A percentile compares a stretch with the other conserved stretches of the same genome.
Conservation (phyloP, 2,329 filamentous ascomycete genomes). For the Acephala macrosclerotiorum region DNA sequence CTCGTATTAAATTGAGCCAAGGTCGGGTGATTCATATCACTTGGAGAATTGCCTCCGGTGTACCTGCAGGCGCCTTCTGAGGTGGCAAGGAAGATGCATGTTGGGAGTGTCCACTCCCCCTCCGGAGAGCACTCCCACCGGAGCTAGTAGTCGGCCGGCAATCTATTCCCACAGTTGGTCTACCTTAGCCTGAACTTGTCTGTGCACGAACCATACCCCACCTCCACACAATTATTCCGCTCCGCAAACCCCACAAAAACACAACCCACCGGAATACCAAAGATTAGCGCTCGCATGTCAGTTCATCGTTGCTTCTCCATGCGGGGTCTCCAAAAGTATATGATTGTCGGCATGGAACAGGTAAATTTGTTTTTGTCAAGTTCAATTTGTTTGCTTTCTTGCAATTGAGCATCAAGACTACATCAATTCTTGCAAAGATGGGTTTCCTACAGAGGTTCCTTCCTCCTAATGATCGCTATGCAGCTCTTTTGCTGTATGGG, state of each 20-base stretch:
- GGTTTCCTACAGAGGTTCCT: constrained; percentile 46
- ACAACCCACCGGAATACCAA: constrained; percentile 12
- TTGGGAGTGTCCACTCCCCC: not conserved
- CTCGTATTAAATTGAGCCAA: constrained; percentile 15
- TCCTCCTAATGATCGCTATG: constrained; percentile 49
- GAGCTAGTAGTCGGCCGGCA: not conserved
- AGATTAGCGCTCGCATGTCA: constrained; percentile 1
- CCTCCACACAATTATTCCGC: constrained; percentile 1
- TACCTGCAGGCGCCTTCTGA: not conserved
- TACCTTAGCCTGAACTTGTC: not conserved
- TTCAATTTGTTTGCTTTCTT: not conserved
- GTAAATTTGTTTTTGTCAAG: constrained; percentile 8
- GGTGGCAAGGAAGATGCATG: not conserved
- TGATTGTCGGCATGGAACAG: constrained; percentile 25
- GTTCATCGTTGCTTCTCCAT: constrained; percentile 8
- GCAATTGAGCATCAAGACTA: not conserved
- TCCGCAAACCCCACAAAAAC: constrained; percentile 10
- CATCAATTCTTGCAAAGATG: constrained; percentile 34
- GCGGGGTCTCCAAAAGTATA: constrained; percentile 23
- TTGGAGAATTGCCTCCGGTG: not conserved
- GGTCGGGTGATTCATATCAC: not conserved
- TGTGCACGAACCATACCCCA: not conserved
- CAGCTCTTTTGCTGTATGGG: constrained; percentile 45
- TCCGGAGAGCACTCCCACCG: not conserved
- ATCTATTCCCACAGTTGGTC: not conserved